phyloP scores from a whole-genome alignment of 2,329 filamentous ascomycete species.

The Chaetomium sp. region DNA sequence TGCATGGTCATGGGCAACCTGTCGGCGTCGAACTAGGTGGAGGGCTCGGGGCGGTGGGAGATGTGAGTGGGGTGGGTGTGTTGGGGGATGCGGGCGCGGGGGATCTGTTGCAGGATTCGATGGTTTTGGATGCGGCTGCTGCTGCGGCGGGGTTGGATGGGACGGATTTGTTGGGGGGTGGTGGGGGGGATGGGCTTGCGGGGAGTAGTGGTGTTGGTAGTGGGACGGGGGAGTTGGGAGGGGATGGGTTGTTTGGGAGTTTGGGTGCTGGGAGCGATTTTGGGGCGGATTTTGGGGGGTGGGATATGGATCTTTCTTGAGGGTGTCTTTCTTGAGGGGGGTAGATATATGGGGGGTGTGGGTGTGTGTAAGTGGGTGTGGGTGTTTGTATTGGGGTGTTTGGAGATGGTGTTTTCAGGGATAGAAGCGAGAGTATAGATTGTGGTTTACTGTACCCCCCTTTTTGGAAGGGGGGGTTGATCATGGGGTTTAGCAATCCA shows the following conservation, averaged over 20 bases:
- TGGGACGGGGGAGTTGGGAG: constrained; percentile 29
- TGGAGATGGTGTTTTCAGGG: background rate
- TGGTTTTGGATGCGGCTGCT: constrained; percentile 31
- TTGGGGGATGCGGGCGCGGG: constrained; percentile 38
- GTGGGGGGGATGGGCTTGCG: background rate
- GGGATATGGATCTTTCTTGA: constrained; percentile 10
- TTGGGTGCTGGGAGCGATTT: constrained; percentile 27
- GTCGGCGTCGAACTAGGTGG: constrained; percentile 28
- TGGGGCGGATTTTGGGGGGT: constrained; percentile 22
- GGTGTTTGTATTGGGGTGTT: background rate
- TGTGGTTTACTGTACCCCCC: too few relatives aligned
- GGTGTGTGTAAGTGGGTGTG: background rate
- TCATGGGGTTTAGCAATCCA: too few relatives aligned
- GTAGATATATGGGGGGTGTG: background rate
- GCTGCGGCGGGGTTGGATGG: constrained; percentile 23
- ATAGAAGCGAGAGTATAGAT: too few relatives aligned
- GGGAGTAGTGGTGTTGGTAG: constrained; percentile 1
- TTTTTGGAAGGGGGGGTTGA: too few relatives aligned
- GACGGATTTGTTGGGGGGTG: constrained; percentile 23
- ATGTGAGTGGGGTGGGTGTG: background rate
- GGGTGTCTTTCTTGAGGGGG: background rate
- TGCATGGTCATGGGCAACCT: constrained; percentile 27
- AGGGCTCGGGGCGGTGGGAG: constrained; percentile 2
- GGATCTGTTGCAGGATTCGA: constrained; percentile 30
- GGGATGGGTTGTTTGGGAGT: constrained; percentile 40